Evolutionary conservation across 2,329 filamentous ascomycete species (phyloP).

Genomic region (Trichoderma lentiforme): DNA sequence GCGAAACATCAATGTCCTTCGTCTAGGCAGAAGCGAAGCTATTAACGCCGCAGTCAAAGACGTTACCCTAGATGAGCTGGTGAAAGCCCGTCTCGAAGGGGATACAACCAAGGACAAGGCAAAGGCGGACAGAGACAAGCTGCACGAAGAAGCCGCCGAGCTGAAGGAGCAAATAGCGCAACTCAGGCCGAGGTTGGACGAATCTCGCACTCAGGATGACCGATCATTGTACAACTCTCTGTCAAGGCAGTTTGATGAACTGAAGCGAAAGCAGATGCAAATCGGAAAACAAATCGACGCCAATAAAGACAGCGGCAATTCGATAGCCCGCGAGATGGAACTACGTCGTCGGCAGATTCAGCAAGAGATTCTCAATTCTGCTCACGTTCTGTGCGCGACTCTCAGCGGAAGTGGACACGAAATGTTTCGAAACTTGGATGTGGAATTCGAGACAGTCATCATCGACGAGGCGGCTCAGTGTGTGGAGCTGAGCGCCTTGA

Average conservation of each 20-base stretch:
- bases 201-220: conserved; percentile 56
- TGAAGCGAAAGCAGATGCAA: conserved; percentile 69
- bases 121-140: conserved; percentile 53
- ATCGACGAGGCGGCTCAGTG: conserved; percentile 98
- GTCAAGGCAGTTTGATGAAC: conserved; percentile 71
- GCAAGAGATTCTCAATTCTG: conserved; percentile 84
- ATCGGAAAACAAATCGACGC: conserved; percentile 83
- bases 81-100: conserved; percentile 67
- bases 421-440: conserved; percentile 89
- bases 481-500: conserved; percentile 92
- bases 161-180: conserved; percentile 73
- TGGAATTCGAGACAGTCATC: conserved; percentile 97
- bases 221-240: conserved; percentile 51
- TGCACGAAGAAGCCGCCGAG: conserved; percentile 62
- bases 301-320: conserved; percentile 80
- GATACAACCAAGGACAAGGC: conserved; percentile 58
- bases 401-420: conserved; percentile 95
- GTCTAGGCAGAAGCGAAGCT: conserved; percentile 84
- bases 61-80: conserved; percentile 89
- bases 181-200: conserved; percentile 68
- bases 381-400: conserved; percentile 91
- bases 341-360: conserved; percentile 80
- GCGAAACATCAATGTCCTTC: conserved; percentile 80
- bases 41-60: conserved; percentile 88
- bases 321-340: conserved; percentile 77